Base-by-base conservation (phyloP, 2,329 filamentous ascomycete species). In the Phyllosticta citriasiana region DNA sequence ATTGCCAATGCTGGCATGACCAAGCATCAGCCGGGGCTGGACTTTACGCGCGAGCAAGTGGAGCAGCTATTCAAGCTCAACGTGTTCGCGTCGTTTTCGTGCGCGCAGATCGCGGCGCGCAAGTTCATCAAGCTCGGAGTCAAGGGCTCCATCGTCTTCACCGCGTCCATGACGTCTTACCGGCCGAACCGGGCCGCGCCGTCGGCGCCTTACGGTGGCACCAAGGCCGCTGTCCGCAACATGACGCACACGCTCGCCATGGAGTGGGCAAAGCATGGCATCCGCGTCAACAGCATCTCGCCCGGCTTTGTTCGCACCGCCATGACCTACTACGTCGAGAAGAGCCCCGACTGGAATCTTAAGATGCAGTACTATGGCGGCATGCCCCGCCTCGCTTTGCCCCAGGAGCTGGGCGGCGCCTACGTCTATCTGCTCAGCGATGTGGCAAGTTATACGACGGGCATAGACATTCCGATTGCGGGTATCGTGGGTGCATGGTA, bases 281-380 rank as follows among this genome's bases (percentile, higher is more conserved):
- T 72, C 57, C 61, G 70, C 26, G 67, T 72, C 56, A 72, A 72
- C 64, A 67, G 65, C 40, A 67, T 72, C 55, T 68, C 65, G 53
- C 70, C 70, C 9, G 70, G 70, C 9, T 71, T 70, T 53, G 70
- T 72, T n/a, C 66, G 64, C 60, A 72, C 70, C 6, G 73, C 71
- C 2, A 79, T 79, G 77, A 79, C 77, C 2, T 79, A 80, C 66
- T 80, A 76, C 67, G 75, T 81, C 3, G 77, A 79, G 22, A 73
- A 74, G 57, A 75, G 78, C 57, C 73, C 76, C 0, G 80, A 82
- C 63, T 82, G 78, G 77, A 76, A 80, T 55, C 68, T 78, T 63
- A 79, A 82, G 70, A 73, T 82, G 65, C 77, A 80, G 68, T 82
- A 82, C 66, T 82, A 82, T 65, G 79, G 80, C 8, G 80, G 79